These are phyloP conservation scores for Verticillium nubilum DNA, from an alignment of 2,329 filamentous ascomycete genomes.

Conservation along the genomic window DNA sequence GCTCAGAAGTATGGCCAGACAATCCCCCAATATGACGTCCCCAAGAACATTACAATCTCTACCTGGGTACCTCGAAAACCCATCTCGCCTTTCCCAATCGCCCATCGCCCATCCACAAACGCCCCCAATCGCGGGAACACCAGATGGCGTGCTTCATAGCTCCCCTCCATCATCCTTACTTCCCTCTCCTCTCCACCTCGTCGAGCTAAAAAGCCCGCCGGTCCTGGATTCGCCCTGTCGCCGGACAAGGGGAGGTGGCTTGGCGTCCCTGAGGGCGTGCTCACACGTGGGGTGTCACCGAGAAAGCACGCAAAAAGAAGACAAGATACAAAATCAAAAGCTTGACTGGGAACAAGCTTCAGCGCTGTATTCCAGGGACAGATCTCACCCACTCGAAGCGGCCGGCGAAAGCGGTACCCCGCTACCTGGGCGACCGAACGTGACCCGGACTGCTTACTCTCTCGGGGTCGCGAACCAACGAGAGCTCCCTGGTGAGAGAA, in stretches of 20 bases:
- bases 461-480: neutral
- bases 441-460: neutral
- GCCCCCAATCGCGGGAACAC: neutral
- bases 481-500: neutral
- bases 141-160: neutral
- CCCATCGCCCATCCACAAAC: too few relatives aligned
- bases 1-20: neutral
- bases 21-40: neutral
- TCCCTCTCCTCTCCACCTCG: neutral
- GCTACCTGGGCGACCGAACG: neutral
- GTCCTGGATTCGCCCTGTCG: neutral
- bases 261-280: neutral
- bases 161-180: neutral
- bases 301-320: neutral
- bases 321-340: too few relatives aligned
- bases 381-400: too few relatives aligned
- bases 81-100: neutral
- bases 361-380: too few relatives aligned
- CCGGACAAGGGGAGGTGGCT: neutral
- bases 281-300: neutral
- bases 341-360: too few relatives aligned
- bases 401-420: neutral
- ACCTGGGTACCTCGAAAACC: neutral
- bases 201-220: neutral
- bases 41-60: neutral